Evolutionary conservation across 2,329 filamentous ascomycete genomes (phyloP), one percentile per base, ranked within the genome.

Genomic region (Aspergillus viridinutans): DNA sequence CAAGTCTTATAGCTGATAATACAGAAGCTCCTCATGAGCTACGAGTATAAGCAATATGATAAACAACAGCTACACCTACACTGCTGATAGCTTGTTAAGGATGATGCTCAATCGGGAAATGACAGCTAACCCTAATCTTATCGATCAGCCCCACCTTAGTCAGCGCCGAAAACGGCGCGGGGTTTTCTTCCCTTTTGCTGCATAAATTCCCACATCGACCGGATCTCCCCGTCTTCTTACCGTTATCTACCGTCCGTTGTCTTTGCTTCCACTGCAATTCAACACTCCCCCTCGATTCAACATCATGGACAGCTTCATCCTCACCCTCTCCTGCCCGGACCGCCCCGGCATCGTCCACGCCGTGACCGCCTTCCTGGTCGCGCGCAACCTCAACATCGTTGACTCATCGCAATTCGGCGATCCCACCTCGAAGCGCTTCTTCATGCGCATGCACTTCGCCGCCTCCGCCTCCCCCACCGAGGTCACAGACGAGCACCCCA

Each of bases 321-420:
- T 94, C 65, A 93, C 90, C 28, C 82, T 94, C 61, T 91, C 89
- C 54, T 93, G 90, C 77, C 89, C 90, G 53, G 90, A 94, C 78
- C 88, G 89, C 78, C 84, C 90, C 26, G 90, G 90, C 72, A 93
- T 94, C 71, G 88, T 94, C 61, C 89, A 93, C 74, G 88, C 89
- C 55, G 90, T 94, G 63, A 93, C 90, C 7, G 89, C 86, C 60
- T 81, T 93, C 65, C 83, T 94, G 61, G 88, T 89, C 49, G 76
- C 82, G 60, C 83, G 90, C 73, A 83, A 85, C 67, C 82, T 92
- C 76, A 94, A 92, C 75, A 90, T 94, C 71, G 80, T 93, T 62
- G 89, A 94, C 75, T 83, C 92, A 62, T 90, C 92, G 76, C 90
- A 94, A 76, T 94, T 90, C 80, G 89, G 86, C 45, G 90, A 93